These are phyloP conservation scores for Magnolia officinalis DNA, from an alignment of 164 flowering plant genomes.

Conservation along the genomic window DNA sequence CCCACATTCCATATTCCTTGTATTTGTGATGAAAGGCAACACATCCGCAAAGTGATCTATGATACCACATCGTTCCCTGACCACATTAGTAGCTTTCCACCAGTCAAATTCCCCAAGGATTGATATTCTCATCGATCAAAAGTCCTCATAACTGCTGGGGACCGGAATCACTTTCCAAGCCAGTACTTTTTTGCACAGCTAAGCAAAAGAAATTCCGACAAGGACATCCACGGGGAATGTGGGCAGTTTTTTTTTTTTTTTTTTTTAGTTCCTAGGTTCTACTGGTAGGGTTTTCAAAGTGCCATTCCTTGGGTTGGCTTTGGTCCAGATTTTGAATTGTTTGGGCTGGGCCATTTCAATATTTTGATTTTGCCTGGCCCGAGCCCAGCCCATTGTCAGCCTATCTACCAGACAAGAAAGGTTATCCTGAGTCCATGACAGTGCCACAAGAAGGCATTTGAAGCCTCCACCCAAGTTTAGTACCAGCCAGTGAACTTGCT, in stretches of 20 bases:
- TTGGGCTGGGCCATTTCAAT: too few species aligned
- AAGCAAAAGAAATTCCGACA: conserved; percentile 9
- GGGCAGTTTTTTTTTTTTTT: neutral
- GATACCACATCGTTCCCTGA: neutral
- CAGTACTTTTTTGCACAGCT: neutral
- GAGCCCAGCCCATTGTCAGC: too few species aligned
- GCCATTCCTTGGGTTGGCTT: too few species aligned
- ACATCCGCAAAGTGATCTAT: neutral
- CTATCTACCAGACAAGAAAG: neutral
- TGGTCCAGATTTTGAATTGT: too few species aligned
- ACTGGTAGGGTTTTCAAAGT: too few species aligned
- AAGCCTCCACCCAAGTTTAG: too few species aligned
- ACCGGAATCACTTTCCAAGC: conserved; percentile 15
- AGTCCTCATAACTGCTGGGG: neutral
- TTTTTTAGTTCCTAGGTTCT: too few species aligned
- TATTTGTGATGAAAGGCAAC: neutral
- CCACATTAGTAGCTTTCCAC: too few species aligned
- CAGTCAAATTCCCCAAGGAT: neutral
- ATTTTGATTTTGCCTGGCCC: too few species aligned
- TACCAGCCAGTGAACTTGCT: too few species aligned
- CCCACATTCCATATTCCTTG: neutral
- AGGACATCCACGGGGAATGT: conserved; percentile 16
- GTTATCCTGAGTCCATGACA: neutral
- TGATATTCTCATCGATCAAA: neutral
- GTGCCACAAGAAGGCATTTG: neutral